phyloP scores from a whole-genome alignment of 2,329 filamentous ascomycete species.

The Blastomyces percursus region DNA sequence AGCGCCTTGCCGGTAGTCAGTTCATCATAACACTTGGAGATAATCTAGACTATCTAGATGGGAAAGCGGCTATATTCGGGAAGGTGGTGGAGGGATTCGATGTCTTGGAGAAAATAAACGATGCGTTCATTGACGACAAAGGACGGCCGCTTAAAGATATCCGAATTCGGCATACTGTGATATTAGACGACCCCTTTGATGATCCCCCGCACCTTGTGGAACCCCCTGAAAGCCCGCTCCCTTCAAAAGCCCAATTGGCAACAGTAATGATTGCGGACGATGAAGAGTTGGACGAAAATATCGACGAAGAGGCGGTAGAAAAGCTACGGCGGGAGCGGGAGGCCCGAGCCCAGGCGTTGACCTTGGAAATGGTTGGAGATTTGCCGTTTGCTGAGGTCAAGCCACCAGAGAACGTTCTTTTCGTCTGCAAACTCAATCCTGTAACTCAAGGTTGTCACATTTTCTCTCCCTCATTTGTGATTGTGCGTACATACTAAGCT shows the following conservation, averaged over 20 bases:
- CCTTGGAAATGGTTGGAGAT: slow-evolving; percentile 95
- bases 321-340: slow-evolving; percentile 75
- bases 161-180: slow-evolving; percentile 79
- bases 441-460: slow-evolving; percentile 56
- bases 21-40: slow-evolving; percentile 89
- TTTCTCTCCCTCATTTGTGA: background rate
- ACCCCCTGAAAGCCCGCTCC: slow-evolving; percentile 67
- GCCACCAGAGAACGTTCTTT: slow-evolving; percentile 91
- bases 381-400: slow-evolving; percentile 95
- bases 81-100: slow-evolving; percentile 96
- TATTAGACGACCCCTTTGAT: slow-evolving; percentile 84
- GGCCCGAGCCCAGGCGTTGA: slow-evolving; percentile 84
- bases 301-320: slow-evolving; percentile 71
- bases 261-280: slow-evolving; percentile 89
- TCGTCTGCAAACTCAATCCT: slow-evolving; percentile 97
- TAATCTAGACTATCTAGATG: slow-evolving; percentile 79
- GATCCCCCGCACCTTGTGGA: slow-evolving; percentile 68
- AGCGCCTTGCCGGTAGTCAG: slow-evolving; percentile 74
- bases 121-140: slow-evolving; percentile 72
- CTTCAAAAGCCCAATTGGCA: slow-evolving; percentile 72
- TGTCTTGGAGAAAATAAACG: slow-evolving; percentile 84
- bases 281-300: slow-evolving; percentile 64
- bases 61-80: slow-evolving; percentile 88
- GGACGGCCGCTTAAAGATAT: slow-evolving; percentile 89
- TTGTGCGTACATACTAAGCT: background rate